Percentiles rank a stretch among this genome's conserved stretches.
phyloP scores from a whole-genome alignment of 345 rosid species.

The Lepidium africanum region DNA sequence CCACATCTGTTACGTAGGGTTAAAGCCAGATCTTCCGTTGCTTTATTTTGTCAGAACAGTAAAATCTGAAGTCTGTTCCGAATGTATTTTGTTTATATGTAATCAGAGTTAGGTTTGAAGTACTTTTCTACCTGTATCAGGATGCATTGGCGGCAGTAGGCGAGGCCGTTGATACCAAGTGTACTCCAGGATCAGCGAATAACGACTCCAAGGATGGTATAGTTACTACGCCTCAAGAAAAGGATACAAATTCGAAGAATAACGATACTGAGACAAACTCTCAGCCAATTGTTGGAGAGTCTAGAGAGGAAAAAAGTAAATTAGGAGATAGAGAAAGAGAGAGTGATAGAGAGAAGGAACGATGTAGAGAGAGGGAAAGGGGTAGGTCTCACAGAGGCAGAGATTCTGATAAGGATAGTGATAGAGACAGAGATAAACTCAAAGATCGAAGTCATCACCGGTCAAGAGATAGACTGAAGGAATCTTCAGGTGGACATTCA shows the following conservation, averaged over 20 bases:
- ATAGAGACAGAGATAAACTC: slow-evolving; percentile 56
- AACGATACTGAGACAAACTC: slow-evolving; percentile 52
- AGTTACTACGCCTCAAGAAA: slow-evolving; percentile 37
- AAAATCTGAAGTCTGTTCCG: neutral
- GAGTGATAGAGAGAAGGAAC: slow-evolving; percentile 62
- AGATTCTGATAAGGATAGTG: slow-evolving; percentile 76
- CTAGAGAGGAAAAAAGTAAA: slow-evolving; percentile 44
- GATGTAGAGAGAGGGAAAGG: slow-evolving; percentile 47
- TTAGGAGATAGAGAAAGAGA: slow-evolving; percentile 48
- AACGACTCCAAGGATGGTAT: slow-evolving; percentile 42
- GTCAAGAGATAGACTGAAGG: slow-evolving; percentile 64
- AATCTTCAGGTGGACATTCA: slow-evolving; percentile 51
- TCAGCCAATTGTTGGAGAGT: slow-evolving; percentile 33
- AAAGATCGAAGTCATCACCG: slow-evolving; percentile 65
- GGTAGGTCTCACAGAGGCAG: slow-evolving; percentile 66
- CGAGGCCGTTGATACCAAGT: slow-evolving; percentile 34
- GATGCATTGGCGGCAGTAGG: slow-evolving; percentile 40
- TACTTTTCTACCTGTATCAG: slow-evolving; percentile 30
- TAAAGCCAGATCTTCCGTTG: neutral
- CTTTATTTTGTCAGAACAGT: neutral
- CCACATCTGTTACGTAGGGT: neutral
- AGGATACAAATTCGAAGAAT: slow-evolving; percentile 53
- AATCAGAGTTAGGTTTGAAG: neutral
- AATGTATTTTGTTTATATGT: neutral
- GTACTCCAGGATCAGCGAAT: slow-evolving; percentile 29